phyloP scores from a whole-genome alignment of 371 early-diverging fungal species.

The Actinomortierella wolfii region DNA sequence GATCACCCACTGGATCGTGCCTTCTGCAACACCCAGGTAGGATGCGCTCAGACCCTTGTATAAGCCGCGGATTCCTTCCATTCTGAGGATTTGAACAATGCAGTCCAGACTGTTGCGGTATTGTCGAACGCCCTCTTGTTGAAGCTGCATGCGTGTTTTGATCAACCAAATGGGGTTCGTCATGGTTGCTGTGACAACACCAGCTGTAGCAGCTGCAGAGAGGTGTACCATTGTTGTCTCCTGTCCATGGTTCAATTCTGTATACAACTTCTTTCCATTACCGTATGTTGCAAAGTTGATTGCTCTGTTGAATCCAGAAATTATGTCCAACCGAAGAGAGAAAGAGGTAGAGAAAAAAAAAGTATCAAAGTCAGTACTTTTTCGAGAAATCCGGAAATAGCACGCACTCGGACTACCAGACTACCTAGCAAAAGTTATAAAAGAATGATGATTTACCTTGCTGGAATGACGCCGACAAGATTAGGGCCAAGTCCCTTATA shows the following conservation, averaged over 20 bases:
- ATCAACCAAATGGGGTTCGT: slow-evolving; percentile 98
- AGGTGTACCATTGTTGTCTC: slow-evolving; percentile 87
- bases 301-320: slow-evolving; percentile 56
- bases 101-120: slow-evolving; percentile 86
- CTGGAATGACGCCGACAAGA: slow-evolving; percentile 92
- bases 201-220: slow-evolving; percentile 84
- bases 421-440: no score
- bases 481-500: slow-evolving; percentile 95
- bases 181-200: slow-evolving; percentile 72
- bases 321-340: no score
- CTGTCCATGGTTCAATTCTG: slow-evolving; percentile 71
- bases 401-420: no score
- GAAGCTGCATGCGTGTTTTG: slow-evolving; percentile 94
- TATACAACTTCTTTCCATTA: slow-evolving; percentile 80
- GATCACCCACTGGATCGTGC: slow-evolving; percentile 92
- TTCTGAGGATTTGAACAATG: slow-evolving; percentile 60
- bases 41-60: slow-evolving; percentile 94
- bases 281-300: slow-evolving; percentile 93
- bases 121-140: slow-evolving; percentile 52
- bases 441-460: no score
- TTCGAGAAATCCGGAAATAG: no score
- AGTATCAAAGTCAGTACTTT: no score
- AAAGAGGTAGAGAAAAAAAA: no score
- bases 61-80: slow-evolving; percentile 84
- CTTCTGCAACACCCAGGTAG: slow-evolving; percentile 84